Percentiles rank a stretch among this genome's conserved stretches.
Evolutionary conservation across 257 asterid genomes (phyloP).

Genomic region (Scutellaria baicalensis): DNA sequence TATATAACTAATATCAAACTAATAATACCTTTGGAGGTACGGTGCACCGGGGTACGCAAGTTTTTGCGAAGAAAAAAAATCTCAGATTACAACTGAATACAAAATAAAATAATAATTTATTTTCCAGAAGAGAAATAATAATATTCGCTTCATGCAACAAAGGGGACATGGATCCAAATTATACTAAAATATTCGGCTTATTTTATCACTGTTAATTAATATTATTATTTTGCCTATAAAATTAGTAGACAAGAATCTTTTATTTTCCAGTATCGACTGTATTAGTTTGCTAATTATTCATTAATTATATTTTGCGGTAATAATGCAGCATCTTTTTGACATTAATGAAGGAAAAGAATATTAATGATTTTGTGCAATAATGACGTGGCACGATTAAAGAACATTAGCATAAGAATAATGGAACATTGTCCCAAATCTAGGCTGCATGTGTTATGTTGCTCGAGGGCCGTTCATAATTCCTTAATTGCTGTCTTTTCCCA

Average conservation of each 20-base stretch:
- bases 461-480: not conserved
- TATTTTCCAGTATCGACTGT: not conserved
- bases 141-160: not conserved
- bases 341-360: constrained; percentile 8
- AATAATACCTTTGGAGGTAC: too few species aligned
- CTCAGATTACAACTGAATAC: too few species aligned
- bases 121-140: too few species aligned
- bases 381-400: not conserved
- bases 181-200: not conserved
- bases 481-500: not conserved
- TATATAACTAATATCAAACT: too few species aligned
- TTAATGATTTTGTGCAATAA: constrained; percentile 1
- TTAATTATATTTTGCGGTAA: not conserved
- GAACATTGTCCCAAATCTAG: constrained; percentile 9
- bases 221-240: not conserved
- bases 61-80: too few species aligned
- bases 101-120: too few species aligned
- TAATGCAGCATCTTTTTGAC: not conserved
- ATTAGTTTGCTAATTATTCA: not conserved
- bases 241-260: not conserved
- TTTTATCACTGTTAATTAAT: not conserved
- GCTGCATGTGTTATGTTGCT: not conserved
- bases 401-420: not conserved
- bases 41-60: too few species aligned
- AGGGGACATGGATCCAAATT: not conserved